Evolutionary conservation across 176 grass and related monocot species (phyloP), one percentile per base, ranked within the genome.

Genomic region (Phragmites australis): DNA sequence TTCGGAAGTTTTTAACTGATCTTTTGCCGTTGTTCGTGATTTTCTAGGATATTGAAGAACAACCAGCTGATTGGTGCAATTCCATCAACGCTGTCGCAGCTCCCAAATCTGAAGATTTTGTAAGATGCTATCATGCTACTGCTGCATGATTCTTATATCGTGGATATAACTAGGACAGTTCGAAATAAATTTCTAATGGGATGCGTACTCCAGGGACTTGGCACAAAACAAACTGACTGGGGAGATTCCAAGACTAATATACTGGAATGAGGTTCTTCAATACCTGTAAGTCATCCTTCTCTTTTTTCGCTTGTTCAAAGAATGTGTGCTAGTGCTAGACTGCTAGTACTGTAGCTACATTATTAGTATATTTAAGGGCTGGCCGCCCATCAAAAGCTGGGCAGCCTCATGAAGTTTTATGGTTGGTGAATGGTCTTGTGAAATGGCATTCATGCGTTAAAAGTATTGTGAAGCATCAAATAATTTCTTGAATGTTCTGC

Each of bases 241-340:
- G 3, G 97, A 99, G 70, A 99, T 99, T 62, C 93, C 97, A 14
- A 89, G 93, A 66, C 88, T 99, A 16, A 99, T 99, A n/a, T 99
- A 96, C 64, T 99, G 97, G 97, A 99, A 96, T 29, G 97, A 99
- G 81, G 88, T 99, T 81, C 83, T 99, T 59, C 97, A 96, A 25
- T 99, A 99, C 79, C 18, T 99, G 97, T 99, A 74, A 89, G 94
- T 79, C 26, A 50, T 78, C 68, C 34, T 39, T 75, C 18, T 9
- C 15, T 32, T 5, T 67, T 59, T 16, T 52, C 25, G 23, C 16
- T 12, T 45, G 6, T 85, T 82, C 22, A 49, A 42, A 74, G 9
- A 78, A 59, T 52, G 5, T 44, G 58, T 65, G 22, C 6, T 43
- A 26, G 21, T 80, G 22, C 4, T 75, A 14, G 12, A 55, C 15